Percentiles rank a stretch among this genome's conserved stretches.
Conservation (phyloP, 139 green algal species). For the Volvox reticuliferus region DNA sequence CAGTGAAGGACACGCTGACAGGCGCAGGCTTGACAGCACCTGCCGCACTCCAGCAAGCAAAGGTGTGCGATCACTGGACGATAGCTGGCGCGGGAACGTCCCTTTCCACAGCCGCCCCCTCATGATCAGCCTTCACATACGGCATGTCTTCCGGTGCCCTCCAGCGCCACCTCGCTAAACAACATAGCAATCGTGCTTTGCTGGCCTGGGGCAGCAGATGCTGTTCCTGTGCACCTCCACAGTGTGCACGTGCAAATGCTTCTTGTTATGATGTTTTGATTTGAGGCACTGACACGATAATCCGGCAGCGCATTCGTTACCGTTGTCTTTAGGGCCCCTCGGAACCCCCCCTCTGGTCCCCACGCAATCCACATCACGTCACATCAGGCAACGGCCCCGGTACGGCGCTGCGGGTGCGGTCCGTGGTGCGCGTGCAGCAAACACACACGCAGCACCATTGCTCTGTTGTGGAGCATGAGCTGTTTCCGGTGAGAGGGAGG, state of each 20-base stretch:
- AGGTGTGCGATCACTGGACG: neutral
- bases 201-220: neutral
- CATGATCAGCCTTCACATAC: neutral
- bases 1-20: neutral
- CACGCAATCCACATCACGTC: neutral
- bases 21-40: neutral
- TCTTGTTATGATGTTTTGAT: no score
- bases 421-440: slow-evolving; percentile 4
- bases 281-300: neutral
- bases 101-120: no score
- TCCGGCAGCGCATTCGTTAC: neutral
- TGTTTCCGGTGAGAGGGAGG: slow-evolving; percentile 13
- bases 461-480: neutral
- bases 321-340: neutral
- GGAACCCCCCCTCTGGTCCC: neutral
- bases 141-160: neutral
- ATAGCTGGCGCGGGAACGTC: no score
- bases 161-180: neutral
- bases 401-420: neutral
- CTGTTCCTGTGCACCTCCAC: no score
- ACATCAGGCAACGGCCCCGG: neutral
- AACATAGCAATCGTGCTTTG: neutral
- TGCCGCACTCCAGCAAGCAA: neutral
- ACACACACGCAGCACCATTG: neutral
- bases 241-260: no score